A percentile compares a stretch with the other conserved stretches of the same genome.
Evolutionary conservation across 306 rosid genomes (phyloP).

Genomic region (Vigna reflexopilosa): DNA sequence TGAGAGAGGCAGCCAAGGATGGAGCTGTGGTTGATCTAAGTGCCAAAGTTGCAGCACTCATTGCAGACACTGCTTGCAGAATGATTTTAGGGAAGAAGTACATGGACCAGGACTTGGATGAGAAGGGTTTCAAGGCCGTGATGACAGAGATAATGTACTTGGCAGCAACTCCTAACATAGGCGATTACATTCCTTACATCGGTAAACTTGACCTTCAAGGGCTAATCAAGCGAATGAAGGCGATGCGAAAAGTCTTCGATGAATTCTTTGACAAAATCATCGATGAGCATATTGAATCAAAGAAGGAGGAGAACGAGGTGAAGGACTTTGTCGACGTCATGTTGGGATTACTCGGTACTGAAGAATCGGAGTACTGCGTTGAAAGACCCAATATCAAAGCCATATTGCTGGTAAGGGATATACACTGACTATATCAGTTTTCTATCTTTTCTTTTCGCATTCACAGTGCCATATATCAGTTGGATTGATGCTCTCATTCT

Average conservation of each 20-base stretch:
- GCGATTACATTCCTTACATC: slow-evolving; percentile 61
- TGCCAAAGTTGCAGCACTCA: slow-evolving; percentile 47
- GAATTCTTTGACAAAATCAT: slow-evolving; percentile 65
- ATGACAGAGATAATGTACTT: slow-evolving; percentile 53
- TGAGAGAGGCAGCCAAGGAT: slow-evolving; percentile 49
- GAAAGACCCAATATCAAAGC: slow-evolving; percentile 70
- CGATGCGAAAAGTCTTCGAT: slow-evolving; percentile 52
- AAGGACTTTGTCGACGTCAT: slow-evolving; percentile 76
- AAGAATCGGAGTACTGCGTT: slow-evolving; percentile 59
- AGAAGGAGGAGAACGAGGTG: slow-evolving; percentile 37
- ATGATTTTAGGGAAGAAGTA: slow-evolving; percentile 72
- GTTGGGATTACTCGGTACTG: slow-evolving; percentile 56
- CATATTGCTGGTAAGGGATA: slow-evolving; percentile 54
- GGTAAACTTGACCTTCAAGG: slow-evolving; percentile 71
- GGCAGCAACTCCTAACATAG: slow-evolving; percentile 52
- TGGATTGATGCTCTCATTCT: background rate
- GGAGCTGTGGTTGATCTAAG: slow-evolving; percentile 55
- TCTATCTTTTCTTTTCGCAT: too few relatives aligned
- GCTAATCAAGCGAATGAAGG: slow-evolving; percentile 55
- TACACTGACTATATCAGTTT: too few relatives aligned
- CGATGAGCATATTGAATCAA: slow-evolving; percentile 60
- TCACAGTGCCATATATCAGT: too few relatives aligned
- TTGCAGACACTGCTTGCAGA: slow-evolving; percentile 54
- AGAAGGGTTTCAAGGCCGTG: slow-evolving; percentile 62
- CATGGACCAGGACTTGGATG: slow-evolving; percentile 55